A percentile compares a stretch with the other conserved stretches of the same genome.
Conservation (phyloP, 2,329 filamentous ascomycete species). For the Microdochium paspali region DNA sequence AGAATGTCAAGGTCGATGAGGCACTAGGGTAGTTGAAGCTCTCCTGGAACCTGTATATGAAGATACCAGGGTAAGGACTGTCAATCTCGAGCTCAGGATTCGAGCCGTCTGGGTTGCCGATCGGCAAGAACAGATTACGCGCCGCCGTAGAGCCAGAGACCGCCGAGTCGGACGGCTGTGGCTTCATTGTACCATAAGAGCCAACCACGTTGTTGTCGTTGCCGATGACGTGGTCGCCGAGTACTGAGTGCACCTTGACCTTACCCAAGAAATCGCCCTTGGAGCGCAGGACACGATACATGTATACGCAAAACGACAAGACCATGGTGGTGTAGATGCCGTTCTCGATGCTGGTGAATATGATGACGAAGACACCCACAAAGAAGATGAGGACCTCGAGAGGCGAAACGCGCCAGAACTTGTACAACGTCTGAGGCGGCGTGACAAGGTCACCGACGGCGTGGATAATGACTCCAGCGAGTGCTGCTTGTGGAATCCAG, state of each 20-base stretch:
- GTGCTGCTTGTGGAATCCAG: slow-evolving; percentile 75
- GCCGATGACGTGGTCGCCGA: slow-evolving; percentile 65
- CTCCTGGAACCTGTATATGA: slow-evolving; percentile 92
- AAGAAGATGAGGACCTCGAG: slow-evolving; percentile 91
- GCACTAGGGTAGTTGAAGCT: slow-evolving; percentile 96
- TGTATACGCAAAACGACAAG: slow-evolving; percentile 65
- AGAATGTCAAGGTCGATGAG: slow-evolving; percentile 75
- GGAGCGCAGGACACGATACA: slow-evolving; percentile 78
- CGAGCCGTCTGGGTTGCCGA: slow-evolving; percentile 81
- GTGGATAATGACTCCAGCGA: slow-evolving; percentile 89
- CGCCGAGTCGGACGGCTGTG: slow-evolving; percentile 17
- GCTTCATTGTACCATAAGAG: slow-evolving; percentile 46
- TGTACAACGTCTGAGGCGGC: slow-evolving; percentile 81
- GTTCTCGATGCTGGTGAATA: slow-evolving; percentile 83
- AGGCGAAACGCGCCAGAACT: slow-evolving; percentile 91
- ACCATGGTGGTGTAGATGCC: slow-evolving; percentile 84
- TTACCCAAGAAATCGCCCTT: slow-evolving; percentile 76
- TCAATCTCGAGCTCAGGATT: slow-evolving; percentile 77
- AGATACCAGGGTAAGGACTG: slow-evolving; percentile 80
- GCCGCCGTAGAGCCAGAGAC: slow-evolving; percentile 33
- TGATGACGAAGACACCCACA: slow-evolving; percentile 77
- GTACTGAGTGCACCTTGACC: slow-evolving; percentile 74
- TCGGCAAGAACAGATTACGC: slow-evolving; percentile 78
- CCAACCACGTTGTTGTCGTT: slow-evolving; percentile 40
- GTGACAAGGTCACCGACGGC: slow-evolving; percentile 91